phyloP scores from a whole-genome alignment of 805 yeast genomes.

The Sugiyamaella smithiae region DNA sequence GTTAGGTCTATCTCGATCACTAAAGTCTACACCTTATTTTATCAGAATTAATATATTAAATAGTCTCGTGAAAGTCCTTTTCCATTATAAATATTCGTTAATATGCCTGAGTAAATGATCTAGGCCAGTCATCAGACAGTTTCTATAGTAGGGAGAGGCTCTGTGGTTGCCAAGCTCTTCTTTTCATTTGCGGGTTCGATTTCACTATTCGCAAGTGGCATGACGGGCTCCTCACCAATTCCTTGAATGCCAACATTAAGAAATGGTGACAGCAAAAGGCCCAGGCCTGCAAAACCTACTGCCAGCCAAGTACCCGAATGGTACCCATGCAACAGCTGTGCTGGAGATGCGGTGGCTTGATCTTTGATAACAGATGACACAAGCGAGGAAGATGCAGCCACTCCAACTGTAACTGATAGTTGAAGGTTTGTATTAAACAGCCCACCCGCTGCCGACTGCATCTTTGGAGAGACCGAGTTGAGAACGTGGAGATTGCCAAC shows the following conservation, averaged over 20 bases:
- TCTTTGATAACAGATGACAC: slow-evolving; percentile 21
- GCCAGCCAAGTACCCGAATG: slow-evolving; percentile 41
- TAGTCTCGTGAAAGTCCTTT: no score
- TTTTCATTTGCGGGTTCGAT: no score
- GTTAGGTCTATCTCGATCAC: no score
- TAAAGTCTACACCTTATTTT: no score
- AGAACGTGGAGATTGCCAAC: slow-evolving; percentile 44
- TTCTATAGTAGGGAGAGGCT: no score
- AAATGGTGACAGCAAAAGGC: slow-evolving; percentile 32
- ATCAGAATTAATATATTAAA: no score
- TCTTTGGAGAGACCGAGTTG: slow-evolving; percentile 38
- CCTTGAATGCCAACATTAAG: slow-evolving; percentile 35
- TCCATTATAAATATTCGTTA: no score
- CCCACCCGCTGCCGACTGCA: slow-evolving; percentile 50
- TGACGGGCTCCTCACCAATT: no score
- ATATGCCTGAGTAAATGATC: no score
- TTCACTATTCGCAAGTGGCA: no score
- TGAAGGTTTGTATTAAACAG: slow-evolving; percentile 46
- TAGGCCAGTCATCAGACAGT: no score
- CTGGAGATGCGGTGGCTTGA: slow-evolving; percentile 7
- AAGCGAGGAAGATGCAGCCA: slow-evolving; percentile 42
- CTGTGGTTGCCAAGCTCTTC: no score
- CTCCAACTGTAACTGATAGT: slow-evolving; percentile 41
- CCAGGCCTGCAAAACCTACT: slow-evolving; percentile 34
- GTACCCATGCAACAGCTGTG: slow-evolving; percentile 34